Percentiles rank a stretch among this genome's conserved stretches.
Conservation (phyloP, 768 basidiomycete genomes). For the Collybia sordida region DNA sequence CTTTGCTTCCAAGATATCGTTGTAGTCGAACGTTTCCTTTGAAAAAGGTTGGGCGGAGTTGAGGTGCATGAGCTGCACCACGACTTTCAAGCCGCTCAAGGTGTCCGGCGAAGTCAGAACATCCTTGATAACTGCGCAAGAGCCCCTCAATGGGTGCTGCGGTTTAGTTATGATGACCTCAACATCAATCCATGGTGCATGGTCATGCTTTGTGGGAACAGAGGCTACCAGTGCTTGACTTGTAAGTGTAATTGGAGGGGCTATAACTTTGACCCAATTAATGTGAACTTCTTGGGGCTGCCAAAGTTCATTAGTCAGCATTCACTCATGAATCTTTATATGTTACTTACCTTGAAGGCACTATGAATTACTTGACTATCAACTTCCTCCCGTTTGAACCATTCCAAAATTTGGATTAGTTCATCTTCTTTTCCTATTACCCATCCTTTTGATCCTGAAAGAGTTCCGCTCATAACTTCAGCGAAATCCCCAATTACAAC, state of each 20-base stretch:
- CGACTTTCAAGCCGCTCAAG: not conserved
- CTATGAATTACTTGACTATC: not conserved
- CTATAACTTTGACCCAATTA: constrained; percentile 1
- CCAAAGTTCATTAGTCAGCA: not conserved
- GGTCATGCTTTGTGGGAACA: not conserved
- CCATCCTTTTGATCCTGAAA: constrained; percentile 4
- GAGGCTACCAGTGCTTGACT: not conserved
- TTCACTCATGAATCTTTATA: not conserved
- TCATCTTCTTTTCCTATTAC: not conserved
- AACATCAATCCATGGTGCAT: not conserved
- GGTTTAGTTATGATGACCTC: not conserved
- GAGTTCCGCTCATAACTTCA: not conserved
- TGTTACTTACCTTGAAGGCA: not conserved
- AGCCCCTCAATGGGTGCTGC: not conserved
- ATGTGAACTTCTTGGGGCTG: not conserved
- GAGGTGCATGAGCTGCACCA: not conserved
- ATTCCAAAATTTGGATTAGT: not conserved
- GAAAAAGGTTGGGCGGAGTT: not conserved
- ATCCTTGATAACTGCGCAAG: not conserved
- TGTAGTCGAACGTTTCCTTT: not conserved
- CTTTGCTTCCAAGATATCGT: not conserved
- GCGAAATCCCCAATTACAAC: not conserved
- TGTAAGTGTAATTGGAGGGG: not conserved
- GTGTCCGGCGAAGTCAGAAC: not conserved
- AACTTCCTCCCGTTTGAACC: not conserved